Conservation (phyloP, 78 protist species). For the Carpediemonas membranifera region DNA sequence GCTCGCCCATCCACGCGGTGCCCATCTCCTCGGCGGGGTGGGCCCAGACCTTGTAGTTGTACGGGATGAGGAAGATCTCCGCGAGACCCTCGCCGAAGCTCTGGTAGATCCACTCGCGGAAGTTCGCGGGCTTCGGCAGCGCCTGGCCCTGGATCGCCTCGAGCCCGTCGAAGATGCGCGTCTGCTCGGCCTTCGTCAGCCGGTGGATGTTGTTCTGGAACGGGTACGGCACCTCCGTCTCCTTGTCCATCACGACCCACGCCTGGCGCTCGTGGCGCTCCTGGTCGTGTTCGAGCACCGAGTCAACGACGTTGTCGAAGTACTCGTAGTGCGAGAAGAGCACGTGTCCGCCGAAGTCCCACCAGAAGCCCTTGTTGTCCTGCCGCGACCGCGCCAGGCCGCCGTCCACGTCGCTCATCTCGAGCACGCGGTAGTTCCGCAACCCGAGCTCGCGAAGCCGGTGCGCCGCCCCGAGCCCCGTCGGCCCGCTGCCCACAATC, state of each 20-base stretch:
- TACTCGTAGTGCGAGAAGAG: conserved; percentile 22
- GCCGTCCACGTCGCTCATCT: background rate
- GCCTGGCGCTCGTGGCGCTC: too few relatives aligned
- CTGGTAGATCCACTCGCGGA: background rate
- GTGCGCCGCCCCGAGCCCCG: too few relatives aligned
- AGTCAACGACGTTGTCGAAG: conserved; percentile 18
- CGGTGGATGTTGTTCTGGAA: too few relatives aligned
- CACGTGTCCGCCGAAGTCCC: conserved; percentile 30
- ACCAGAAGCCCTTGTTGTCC: conserved; percentile 9
- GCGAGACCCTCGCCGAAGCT: conserved; percentile 10
- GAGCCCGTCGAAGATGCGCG: too few relatives aligned
- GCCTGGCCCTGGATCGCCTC: too few relatives aligned
- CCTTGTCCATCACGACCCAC: too few relatives aligned
- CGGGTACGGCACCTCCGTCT: too few relatives aligned
- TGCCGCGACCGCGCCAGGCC: conserved; percentile 8
- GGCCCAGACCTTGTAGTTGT: conserved; percentile 31
- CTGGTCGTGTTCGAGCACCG: too few relatives aligned
- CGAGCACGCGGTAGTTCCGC: conserved; percentile 6
- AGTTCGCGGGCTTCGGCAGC: too few relatives aligned
- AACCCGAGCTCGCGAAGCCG: conserved; percentile 17
- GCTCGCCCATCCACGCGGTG: conserved; percentile 23
- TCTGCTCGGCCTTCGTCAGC: too few relatives aligned
- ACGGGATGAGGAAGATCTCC: conserved; percentile 20
- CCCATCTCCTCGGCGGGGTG: conserved; percentile 14
- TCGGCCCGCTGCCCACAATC: too few relatives aligned